Evolutionary conservation across 192 early-diverging fungal genomes (phyloP), one percentile per base, ranked within the genome.

Genomic region (Thamnidium elegans): DNA sequence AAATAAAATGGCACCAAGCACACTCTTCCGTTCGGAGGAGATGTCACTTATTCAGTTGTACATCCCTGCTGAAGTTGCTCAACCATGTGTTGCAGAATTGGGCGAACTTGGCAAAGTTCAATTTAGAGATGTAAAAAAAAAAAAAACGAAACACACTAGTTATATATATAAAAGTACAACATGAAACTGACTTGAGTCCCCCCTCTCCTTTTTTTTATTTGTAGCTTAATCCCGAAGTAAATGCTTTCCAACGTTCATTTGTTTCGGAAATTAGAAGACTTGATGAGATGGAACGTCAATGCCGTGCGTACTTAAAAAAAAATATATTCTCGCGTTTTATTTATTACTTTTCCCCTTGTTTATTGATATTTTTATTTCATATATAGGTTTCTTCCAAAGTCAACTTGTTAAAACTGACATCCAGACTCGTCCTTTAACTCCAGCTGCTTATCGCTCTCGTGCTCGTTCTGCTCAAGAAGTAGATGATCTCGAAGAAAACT

Each of bases 31-130:
- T 60, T 95, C 93, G 58, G 96, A 98, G 77, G 86, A 91, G 69
- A 98, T 96, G 96, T 91, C 93, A 59, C 86, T 95, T 61, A 86
- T 94, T 48, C 87, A 96, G 87, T 82, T 98, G 63, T 99, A 96
- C 81, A 94, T 99, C 71, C 95, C 97, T 3, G 77, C 87, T 36
- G 97, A 99, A 81, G 91, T 95, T 42, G 91, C 92, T 9, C 93
- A 93, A 70, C 90, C 87, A 15, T 95, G 93, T 10, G 91, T 96
- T 19, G 75, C 94, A 23, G 93, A 96, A 79, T 79, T 99, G 43
- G 97, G 97, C 21, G 97, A 99, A 70, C 77, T 96, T 39, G 97
- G 97, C 1, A 82, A 90, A 60, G 80, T 99, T 39, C 89, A 99
- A 73, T 97, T 99, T 80, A 85, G 92, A 72, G 97, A 99, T 74